Percentiles rank a stretch among this genome's conserved stretches.
phyloP scores from a whole-genome alignment of 345 rosid species.

The Gossypium mustelinum region DNA sequence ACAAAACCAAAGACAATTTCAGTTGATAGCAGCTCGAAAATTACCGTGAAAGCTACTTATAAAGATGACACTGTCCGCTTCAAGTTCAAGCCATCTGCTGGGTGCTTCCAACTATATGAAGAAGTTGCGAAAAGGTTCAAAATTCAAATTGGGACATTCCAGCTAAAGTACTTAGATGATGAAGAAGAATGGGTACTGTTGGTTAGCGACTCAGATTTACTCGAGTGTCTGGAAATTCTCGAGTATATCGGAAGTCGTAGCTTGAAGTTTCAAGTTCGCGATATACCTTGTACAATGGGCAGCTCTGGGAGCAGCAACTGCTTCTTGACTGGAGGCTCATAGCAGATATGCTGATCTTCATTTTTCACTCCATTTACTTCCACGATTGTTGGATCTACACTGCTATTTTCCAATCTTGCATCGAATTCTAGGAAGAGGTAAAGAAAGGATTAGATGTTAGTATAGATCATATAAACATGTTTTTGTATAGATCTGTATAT shows the following conservation, averaged over 20 bases:
- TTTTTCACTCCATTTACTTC: background rate
- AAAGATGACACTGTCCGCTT: conserved; percentile 68
- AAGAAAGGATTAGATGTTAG: background rate
- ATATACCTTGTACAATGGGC: conserved; percentile 37
- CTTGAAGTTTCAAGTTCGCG: conserved; percentile 70
- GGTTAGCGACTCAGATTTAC: conserved; percentile 65
- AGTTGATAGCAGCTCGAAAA: conserved; percentile 34
- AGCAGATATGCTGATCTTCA: conserved; percentile 3
- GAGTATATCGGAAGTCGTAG: conserved; percentile 44
- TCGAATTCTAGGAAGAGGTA: background rate
- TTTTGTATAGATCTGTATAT: conserved; percentile 10
- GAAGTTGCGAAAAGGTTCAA: conserved; percentile 75
- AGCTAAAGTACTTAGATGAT: conserved; percentile 77
- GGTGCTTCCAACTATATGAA: conserved; percentile 64
- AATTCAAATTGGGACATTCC: conserved; percentile 60
- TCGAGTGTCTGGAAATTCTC: conserved; percentile 76
- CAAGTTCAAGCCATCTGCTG: conserved; percentile 63
- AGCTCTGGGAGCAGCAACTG: conserved; percentile 70
- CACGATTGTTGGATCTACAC: background rate
- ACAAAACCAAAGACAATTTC: conserved; percentile 28
- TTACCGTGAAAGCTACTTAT: conserved; percentile 73
- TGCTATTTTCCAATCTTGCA: background rate
- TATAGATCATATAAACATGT: background rate
- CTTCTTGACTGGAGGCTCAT: conserved; percentile 35
- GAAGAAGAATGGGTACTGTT: conserved; percentile 93